phyloP scores from a whole-genome alignment of 352 stramenopile genomes.

The Globisporangium cylindrosporum region DNA sequence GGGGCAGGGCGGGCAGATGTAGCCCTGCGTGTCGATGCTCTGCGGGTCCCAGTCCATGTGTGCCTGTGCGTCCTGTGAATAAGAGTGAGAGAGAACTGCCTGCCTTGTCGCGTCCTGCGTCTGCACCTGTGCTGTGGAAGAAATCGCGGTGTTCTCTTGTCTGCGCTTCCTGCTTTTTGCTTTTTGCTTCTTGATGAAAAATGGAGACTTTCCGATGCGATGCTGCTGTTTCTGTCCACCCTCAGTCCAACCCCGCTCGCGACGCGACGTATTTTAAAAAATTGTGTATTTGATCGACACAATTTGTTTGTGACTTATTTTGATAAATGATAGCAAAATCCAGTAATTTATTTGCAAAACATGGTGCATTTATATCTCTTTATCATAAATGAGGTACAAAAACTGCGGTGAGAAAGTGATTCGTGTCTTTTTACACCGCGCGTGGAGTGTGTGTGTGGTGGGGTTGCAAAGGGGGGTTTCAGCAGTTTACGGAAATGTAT shows the following conservation, averaged over 20 bases:
- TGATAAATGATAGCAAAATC: not conserved
- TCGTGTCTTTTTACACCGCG: slow-evolving; percentile 12
- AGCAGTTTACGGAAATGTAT: slow-evolving; percentile 2
- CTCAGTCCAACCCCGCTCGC: not conserved
- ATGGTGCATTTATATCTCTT: not conserved
- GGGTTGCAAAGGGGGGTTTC: not conserved
- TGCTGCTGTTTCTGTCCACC: not conserved
- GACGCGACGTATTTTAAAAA: not conserved
- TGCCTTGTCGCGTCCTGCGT: no score
- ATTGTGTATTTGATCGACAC: not conserved
- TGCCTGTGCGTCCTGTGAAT: not conserved
- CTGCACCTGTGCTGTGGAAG: not conserved
- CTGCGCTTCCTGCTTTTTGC: not conserved
- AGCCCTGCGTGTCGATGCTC: slow-evolving; percentile 54
- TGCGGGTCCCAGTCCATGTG: slow-evolving; percentile 72
- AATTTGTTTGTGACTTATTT: not conserved
- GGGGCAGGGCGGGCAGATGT: slow-evolving; percentile 81
- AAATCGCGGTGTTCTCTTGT: not conserved
- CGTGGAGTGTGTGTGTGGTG: no score
- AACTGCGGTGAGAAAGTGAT: not conserved
- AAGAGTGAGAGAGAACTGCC: not conserved
- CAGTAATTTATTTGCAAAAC: not conserved
- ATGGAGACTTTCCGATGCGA: slow-evolving; percentile 5
- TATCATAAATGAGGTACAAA: not conserved
- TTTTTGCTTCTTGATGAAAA: not conserved